Evolutionary conservation across 2,329 filamentous ascomycete genomes (phyloP).

Genomic region (Ophiostoma populinum): DNA sequence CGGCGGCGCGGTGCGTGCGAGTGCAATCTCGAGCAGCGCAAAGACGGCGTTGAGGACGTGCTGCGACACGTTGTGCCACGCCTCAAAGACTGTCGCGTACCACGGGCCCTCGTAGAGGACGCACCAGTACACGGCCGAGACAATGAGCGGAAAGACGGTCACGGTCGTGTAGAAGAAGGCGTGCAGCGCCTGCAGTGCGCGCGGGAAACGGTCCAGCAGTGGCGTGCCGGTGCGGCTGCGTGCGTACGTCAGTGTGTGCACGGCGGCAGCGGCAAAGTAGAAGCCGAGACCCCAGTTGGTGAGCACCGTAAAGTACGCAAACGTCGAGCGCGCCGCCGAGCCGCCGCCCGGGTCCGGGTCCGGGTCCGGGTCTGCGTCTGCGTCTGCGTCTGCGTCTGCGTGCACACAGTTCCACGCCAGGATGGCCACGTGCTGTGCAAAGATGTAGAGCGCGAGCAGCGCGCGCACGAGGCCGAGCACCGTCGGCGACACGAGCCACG

Average conservation of each 20-base stretch:
- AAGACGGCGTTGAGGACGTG: conserved; percentile 60
- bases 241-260: conserved; percentile 55
- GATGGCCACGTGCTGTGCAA: conserved; percentile 50
- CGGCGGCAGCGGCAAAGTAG: conserved; percentile 51
- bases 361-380: conserved; percentile 27
- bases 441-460: conserved; percentile 46
- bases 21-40: conserved; percentile 56
- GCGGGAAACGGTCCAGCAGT: conserved; percentile 42
- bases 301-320: conserved; percentile 70
- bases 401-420: conserved; percentile 48
- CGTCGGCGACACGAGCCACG: conserved; percentile 58
- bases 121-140: conserved; percentile 55
- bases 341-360: conserved; percentile 27
- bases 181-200: conserved; percentile 47
- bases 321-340: conserved; percentile 32
- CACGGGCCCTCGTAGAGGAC: conserved; percentile 36
- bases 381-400: conserved; percentile 24
- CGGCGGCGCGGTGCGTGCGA: conserved; percentile 46
- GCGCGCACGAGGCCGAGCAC: conserved; percentile 41
- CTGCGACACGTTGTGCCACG: conserved; percentile 52
- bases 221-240: conserved; percentile 24
- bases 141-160: conserved; percentile 47
- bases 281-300: conserved; percentile 72
- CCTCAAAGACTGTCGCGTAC: conserved; percentile 31
- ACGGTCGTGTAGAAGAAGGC: conserved; percentile 45